Conservation (phyloP, 495 filamentous ascomycete species). For the Extremus antarcticus region DNA sequence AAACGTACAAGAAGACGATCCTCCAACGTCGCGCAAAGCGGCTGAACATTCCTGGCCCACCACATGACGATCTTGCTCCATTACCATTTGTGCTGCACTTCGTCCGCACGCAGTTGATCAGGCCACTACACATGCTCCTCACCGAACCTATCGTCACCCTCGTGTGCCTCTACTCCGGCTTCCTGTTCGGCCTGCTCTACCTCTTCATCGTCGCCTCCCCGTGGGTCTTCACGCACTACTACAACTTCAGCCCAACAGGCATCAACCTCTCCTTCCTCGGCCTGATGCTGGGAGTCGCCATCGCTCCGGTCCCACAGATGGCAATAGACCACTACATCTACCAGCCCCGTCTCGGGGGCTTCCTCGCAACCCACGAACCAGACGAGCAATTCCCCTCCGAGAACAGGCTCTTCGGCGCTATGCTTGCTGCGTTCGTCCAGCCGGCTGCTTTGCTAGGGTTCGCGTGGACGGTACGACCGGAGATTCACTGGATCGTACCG, state of each 20-base stretch:
- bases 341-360: constrained; percentile 16
- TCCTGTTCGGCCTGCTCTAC: constrained; percentile 26
- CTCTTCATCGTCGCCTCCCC: constrained; percentile 22
- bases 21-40: constrained; percentile 28
- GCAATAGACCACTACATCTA: constrained; percentile 15
- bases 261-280: constrained; percentile 24
- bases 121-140: constrained; percentile 26
- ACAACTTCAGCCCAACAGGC: constrained; percentile 17
- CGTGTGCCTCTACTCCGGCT: constrained; percentile 22
- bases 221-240: constrained; percentile 19
- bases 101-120: constrained; percentile 15
- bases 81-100: constrained; percentile 19
- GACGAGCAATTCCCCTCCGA: constrained; percentile 21
- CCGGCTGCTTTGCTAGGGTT: constrained; percentile 33
- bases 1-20: constrained; percentile 30
- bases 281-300: constrained; percentile 13
- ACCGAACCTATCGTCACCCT: constrained; percentile 26
- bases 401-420: constrained; percentile 18
- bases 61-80: constrained; percentile 16
- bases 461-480: constrained; percentile 34
- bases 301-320: constrained; percentile 15
- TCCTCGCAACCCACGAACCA: neutral
- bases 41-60: constrained; percentile 26
- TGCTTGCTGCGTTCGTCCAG: constrained; percentile 19
- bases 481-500: constrained; percentile 42